A percentile compares a stretch with the other conserved stretches of the same genome.
phyloP scores from a whole-genome alignment of 768 basidiomycete species.

The Dioszegia hungarica region DNA sequence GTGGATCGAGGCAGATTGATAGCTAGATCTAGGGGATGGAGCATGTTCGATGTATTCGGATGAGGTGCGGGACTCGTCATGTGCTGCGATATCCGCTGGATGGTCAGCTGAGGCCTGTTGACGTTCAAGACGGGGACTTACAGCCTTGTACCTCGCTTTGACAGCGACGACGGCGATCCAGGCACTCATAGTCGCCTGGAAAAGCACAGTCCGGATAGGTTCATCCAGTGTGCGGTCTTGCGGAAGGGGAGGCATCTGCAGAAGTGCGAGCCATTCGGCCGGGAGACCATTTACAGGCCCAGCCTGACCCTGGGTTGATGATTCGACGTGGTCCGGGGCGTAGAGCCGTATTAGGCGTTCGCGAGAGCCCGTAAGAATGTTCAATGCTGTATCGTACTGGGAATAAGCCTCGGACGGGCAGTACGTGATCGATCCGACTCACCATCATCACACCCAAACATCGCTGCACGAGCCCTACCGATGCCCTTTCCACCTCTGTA shows the following conservation, averaged over 20 bases:
- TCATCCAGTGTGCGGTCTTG: conserved; percentile 6
- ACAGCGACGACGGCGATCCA: conserved; percentile 18
- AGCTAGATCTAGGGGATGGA: conserved; percentile 18
- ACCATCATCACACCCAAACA: conserved; percentile 32
- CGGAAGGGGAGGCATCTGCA: conserved; percentile 8
- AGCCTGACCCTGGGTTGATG: too few species aligned
- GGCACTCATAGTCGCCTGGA: conserved; percentile 15
- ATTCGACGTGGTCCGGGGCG: not conserved
- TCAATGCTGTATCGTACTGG: conserved; percentile 23
- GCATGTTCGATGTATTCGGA: too few species aligned
- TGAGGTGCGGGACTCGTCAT: not conserved
- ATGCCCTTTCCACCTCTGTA: conserved; percentile 29
- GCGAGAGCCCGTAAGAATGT: conserved; percentile 10
- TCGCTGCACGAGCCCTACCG: conserved; percentile 14
- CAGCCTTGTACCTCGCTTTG: not conserved
- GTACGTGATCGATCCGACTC: not conserved
- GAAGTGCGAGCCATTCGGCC: conserved; percentile 13
- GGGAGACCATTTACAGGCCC: not conserved
- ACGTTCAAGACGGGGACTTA: not conserved
- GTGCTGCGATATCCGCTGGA: not conserved
- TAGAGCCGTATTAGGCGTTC: not conserved
- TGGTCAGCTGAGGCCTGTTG: not conserved
- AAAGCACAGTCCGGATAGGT: conserved; percentile 2
- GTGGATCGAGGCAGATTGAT: conserved; percentile 1
- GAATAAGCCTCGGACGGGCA: not conserved